These are phyloP conservation scores for Thalassiosira profunda DNA, from an alignment of 108 stramenopile genomes.

Conservation along the genomic window DNA sequence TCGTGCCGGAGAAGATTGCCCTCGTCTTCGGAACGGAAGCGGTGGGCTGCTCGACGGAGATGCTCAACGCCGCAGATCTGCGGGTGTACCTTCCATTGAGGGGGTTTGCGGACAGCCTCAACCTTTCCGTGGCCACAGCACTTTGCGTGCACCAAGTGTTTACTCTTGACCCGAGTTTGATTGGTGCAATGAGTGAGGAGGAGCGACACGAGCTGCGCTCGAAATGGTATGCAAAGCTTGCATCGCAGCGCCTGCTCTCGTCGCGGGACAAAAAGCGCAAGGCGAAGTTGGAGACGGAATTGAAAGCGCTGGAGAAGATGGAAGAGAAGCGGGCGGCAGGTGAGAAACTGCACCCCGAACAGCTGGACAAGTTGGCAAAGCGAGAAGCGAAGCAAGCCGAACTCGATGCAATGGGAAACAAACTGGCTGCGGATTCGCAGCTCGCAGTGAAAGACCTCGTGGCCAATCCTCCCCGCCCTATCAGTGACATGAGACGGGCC, in stretches of 20 bases:
- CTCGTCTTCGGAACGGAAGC: constrained; percentile 94
- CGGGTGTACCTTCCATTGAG: constrained; percentile 91
- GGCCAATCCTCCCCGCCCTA: constrained; percentile 75
- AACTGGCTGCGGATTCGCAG: constrained; percentile 22
- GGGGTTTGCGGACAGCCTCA: constrained; percentile 94
- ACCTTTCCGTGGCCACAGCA: constrained; percentile 90
- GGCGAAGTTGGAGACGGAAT: constrained; percentile 32
- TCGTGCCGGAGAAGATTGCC: constrained; percentile 87
- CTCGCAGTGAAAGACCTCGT: constrained; percentile 71
- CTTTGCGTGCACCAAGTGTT: constrained; percentile 87
- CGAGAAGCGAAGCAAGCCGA: constrained; percentile 37
- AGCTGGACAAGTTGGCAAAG: constrained; percentile 58
- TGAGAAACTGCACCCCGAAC: constrained; percentile 32
- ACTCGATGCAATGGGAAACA: constrained; percentile 53
- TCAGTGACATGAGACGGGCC: constrained; percentile 85
- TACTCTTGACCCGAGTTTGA: constrained; percentile 68
- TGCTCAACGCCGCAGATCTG: constrained; percentile 75
- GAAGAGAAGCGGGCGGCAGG: constrained; percentile 37
- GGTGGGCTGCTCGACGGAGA: constrained; percentile 82
- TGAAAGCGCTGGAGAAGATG: constrained; percentile 57
- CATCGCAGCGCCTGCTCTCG: constrained; percentile 70
- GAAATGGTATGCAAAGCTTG: constrained; percentile 85
- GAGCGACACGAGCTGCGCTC: constrained; percentile 56
- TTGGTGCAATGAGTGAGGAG: constrained; percentile 70
- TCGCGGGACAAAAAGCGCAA: constrained; percentile 61